These are phyloP conservation scores for Erythrobasidium hasegawianum DNA, from an alignment of 1,284 basidiomycete genomes.

Conservation along the genomic window DNA sequence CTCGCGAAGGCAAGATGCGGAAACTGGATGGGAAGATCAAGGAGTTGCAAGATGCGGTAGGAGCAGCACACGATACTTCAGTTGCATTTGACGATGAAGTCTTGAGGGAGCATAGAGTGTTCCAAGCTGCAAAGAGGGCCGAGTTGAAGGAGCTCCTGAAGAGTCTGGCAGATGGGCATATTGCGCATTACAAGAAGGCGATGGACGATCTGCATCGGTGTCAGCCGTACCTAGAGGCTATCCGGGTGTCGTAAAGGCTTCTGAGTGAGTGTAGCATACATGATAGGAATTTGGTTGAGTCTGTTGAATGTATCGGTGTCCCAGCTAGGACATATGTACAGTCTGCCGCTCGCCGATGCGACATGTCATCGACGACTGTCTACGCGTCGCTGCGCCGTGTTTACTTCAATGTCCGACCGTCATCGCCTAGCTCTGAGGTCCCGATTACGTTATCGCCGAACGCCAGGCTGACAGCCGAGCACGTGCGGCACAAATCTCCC, in stretches of 20 bases:
- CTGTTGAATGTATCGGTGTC: not conserved
- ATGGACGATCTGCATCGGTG: constrained; percentile 32
- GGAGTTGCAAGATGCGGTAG: constrained; percentile 96
- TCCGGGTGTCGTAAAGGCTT: constrained; percentile 32
- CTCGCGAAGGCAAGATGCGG: constrained; percentile 84
- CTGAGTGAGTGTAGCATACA: not conserved
- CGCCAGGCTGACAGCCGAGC: too few relatives aligned
- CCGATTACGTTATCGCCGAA: too few relatives aligned
- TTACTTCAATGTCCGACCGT: too few relatives aligned
- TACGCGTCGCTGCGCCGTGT: too few relatives aligned
- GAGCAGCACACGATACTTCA: constrained; percentile 87
- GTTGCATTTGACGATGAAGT: constrained; percentile 94
- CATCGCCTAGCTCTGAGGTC: too few relatives aligned
- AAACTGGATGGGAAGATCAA: constrained; percentile 90
- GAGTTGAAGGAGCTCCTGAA: constrained; percentile 94
- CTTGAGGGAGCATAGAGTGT: constrained; percentile 79
- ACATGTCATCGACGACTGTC: too few relatives aligned
- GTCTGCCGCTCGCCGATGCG: too few relatives aligned
- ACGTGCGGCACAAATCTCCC: too few relatives aligned
- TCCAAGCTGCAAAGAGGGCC: constrained; percentile 81
- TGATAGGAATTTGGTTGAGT: too few relatives aligned
- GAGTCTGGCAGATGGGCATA: constrained; percentile 85
- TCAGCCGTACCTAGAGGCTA: constrained; percentile 32
- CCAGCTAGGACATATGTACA: too few relatives aligned
- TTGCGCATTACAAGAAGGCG: constrained; percentile 69